These are phyloP conservation scores for Discostella stelligera DNA, from an alignment of 352 stramenopile genomes.

Conservation along the genomic window DNA sequence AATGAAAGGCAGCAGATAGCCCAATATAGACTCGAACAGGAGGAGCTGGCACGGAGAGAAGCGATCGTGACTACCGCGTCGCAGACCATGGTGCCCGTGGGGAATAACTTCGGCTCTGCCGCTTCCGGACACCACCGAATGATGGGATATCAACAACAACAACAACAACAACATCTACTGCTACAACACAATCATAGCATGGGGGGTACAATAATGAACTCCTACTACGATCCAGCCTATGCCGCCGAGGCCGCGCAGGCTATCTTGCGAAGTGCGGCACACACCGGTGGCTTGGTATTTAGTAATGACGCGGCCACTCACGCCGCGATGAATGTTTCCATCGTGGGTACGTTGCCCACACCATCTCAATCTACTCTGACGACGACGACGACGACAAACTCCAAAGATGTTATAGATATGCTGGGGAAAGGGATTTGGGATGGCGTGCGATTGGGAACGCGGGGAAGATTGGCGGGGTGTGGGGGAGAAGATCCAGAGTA, in stretches of 20 bases:
- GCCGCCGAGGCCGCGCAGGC: constrained; percentile 62
- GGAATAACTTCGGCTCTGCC: neutral
- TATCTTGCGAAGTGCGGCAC: constrained; percentile 40
- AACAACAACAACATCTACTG: constrained; percentile 24
- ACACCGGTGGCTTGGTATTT: constrained; percentile 44
- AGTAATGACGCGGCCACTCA: constrained; percentile 57
- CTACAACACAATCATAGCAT: constrained; percentile 14
- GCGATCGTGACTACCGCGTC: constrained; percentile 60
- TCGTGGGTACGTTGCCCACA: constrained; percentile 32
- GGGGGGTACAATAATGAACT: constrained; percentile 28
- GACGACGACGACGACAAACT: neutral
- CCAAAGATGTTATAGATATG: constrained; percentile 41
- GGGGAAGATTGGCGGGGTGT: constrained; percentile 43
- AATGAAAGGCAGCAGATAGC: constrained; percentile 9
- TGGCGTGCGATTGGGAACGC: constrained; percentile 47
- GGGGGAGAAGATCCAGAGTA: constrained; percentile 59
- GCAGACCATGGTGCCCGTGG: constrained; percentile 64
- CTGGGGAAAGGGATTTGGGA: constrained; percentile 52
- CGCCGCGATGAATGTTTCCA: constrained; percentile 58
- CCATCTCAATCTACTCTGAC: constrained; percentile 2
- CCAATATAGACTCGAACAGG: constrained; percentile 41
- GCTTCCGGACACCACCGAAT: constrained; percentile 7
- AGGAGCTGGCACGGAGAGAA: constrained; percentile 60
- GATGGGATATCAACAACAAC: constrained; percentile 18
- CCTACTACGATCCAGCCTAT: constrained; percentile 78